Base-by-base conservation (phyloP, 257 asterid genomes). In the Striga asiatica region DNA sequence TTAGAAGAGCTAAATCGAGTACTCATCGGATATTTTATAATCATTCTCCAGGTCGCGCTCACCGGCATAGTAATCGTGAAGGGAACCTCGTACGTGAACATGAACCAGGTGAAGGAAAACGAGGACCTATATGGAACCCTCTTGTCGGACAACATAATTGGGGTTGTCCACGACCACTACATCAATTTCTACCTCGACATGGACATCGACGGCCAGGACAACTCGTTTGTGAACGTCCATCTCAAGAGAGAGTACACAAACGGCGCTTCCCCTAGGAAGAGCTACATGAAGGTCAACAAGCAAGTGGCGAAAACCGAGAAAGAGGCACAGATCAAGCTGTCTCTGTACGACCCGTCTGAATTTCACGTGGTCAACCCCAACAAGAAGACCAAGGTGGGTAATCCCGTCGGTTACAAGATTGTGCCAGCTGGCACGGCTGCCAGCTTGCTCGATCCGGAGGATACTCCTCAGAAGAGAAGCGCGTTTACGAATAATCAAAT, bases 391-490 rank as follows among this genome's bases (percentile, higher is more conserved):
- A 75, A 74, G 45, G 84, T 87, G 5, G 98, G 98, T 23, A 91
- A 91, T 58, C 80, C 85, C 4, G 85, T 73, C 4, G 98, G 98
- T 1, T 91, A 91, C 65, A 91, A 91, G 78, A 66, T 91, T 12
- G 93, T 91, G 2, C 89, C 98, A 1, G 81, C 81, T 3, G 96
- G 88, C 23, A 91, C 89, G 0, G 98, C 98, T 0, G 98, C 96
- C 22, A 91, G 95, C 69, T 51, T 91, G 67, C 95, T 91, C 12
- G 97, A 87, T 13, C 94, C 78, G 0, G 74, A 70, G 6, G 98
- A 91, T 31, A 67, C 95, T 43, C 98, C 98, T 0, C 97, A 91
- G 58, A 80, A 66, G 72, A 76, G 98, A 66, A 79, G 80, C 14
- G 68, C 97, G 0, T 91, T 87, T 58, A 80, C 97, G 0, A 82